Evolutionary conservation across 345 rosid species (phyloP), one percentile per base, ranked within the genome.

Genomic region (Salix dunnii): DNA sequence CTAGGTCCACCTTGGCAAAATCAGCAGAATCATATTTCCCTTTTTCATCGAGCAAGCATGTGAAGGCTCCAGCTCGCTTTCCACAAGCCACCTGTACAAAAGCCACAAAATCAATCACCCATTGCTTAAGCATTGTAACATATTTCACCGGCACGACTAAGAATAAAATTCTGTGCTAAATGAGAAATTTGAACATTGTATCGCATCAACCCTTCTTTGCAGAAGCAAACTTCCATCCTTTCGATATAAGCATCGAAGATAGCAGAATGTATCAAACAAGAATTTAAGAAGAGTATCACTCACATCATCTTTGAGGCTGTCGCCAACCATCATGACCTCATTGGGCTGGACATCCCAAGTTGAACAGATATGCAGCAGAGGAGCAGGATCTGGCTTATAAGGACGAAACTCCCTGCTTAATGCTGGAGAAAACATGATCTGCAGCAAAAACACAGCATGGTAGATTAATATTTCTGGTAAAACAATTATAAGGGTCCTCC

Each of bases 381-480:
- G 99, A 84, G 90, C 97, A 38, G 99, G 99, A 80, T 93, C 89
- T 48, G 97, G 98, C 79, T 93, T 95, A 81, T 72, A 93, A 70
- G 99, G 98, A 51, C 94, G 91, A 83, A 93, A 91, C 86, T 95
- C 99, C 83, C 99, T 89, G 86, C 99, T 93, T 79, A 95, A 84
- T 27, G 97, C 99, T 49, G 99, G 99, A 74, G 88, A 81, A 85
- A 95, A 95, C 49, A 76, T 81, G 71, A 86, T 79, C 99, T 93
- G 88, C 67, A 85, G 74, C 73, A 68, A 68, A 38, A 49, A 74
- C 46, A 67, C 28, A 33, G 55, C 17, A 42, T 27, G 30, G 4
- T 78, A 74, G 21, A 79, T 40, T 36, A 25, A 35, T 21, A 2
- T 20, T n/a, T 25, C 30, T n/a, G 13, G 11, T 7, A 63, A 6